A percentile compares a stretch with the other conserved stretches of the same genome.
Evolutionary conservation across 805 yeast species (phyloP).

Genomic region (Kuraishia hungarica): DNA sequence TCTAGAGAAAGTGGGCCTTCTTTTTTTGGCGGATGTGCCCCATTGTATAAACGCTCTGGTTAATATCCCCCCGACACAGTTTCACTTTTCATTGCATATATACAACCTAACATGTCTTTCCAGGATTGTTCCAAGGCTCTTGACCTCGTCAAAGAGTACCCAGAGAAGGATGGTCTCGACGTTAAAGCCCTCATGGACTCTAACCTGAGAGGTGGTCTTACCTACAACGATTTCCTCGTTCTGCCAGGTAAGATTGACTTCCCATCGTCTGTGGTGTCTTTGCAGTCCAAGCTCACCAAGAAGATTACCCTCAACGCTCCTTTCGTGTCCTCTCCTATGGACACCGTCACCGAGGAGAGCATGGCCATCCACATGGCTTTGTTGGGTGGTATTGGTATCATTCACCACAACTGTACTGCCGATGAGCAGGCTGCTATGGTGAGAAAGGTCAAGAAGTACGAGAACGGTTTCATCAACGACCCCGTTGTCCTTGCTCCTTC

Average conservation of each 20-base stretch:
- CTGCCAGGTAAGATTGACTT: slow-evolving; percentile 92
- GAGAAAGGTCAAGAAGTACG: slow-evolving; percentile 89
- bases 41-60: neutral
- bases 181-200: slow-evolving; percentile 86
- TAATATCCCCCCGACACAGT: neutral
- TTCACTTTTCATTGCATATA: neutral
- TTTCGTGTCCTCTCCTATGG: slow-evolving; percentile 98
- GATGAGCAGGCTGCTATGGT: slow-evolving; percentile 99
- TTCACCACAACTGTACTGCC: slow-evolving; percentile 94
- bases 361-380: slow-evolving; percentile 99
- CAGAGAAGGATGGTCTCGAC: slow-evolving; percentile 76
- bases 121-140: slow-evolving; percentile 53
- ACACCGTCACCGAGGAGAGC: slow-evolving; percentile 93
- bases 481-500: slow-evolving; percentile 81
- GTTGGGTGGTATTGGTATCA: slow-evolving; percentile 97
- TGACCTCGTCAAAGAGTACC: slow-evolving; percentile 55
- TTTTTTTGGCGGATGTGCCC: slow-evolving; percentile 1
- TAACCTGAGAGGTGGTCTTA: slow-evolving; percentile 84
- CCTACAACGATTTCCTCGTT: slow-evolving; percentile 92
- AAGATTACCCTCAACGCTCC: slow-evolving; percentile 89
- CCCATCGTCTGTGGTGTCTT: slow-evolving; percentile 67
- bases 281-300: slow-evolving; percentile 86
- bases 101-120: slow-evolving; percentile 2
- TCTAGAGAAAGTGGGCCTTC: neutral
- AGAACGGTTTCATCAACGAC: slow-evolving; percentile 94